Evolutionary conservation across 345 rosid species (phyloP).

Genomic region (Corchorus olitorius): DNA sequence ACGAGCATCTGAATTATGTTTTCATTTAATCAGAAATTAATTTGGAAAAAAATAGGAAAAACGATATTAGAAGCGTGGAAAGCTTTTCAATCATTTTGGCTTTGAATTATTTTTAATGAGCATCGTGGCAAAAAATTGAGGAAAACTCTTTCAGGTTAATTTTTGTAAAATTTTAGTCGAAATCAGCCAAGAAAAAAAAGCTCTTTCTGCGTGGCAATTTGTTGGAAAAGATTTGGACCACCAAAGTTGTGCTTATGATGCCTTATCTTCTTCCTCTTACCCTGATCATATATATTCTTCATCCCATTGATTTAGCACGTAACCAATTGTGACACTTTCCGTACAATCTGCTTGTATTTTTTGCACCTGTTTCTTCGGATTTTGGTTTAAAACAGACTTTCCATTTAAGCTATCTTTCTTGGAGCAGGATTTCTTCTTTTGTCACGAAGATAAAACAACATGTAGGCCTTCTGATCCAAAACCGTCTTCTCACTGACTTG

Average conservation of each 20-base stretch:
- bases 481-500: slow-evolving; percentile 82
- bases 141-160: no score
- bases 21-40: no score
- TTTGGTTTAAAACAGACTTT: slow-evolving; percentile 41
- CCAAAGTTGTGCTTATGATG: slow-evolving; percentile 38
- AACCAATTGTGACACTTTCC: slow-evolving; percentile 51
- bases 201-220: slow-evolving; percentile 51
- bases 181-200: no score
- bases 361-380: slow-evolving; percentile 31
- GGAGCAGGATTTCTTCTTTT: slow-evolving; percentile 50
- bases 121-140: no score
- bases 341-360: slow-evolving; percentile 33
- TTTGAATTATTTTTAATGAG: no score
- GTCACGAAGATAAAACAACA: slow-evolving; percentile 96
- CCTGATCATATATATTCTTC: slow-evolving; percentile 95
- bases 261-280: slow-evolving; percentile 84
- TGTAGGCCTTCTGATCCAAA: slow-evolving; percentile 90
- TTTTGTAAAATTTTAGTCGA: no score
- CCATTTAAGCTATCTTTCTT: slow-evolving; percentile 44
- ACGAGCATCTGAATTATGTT: no score
- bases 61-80: no score
- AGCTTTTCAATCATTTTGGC: no score
- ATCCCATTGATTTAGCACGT: slow-evolving; percentile 92
- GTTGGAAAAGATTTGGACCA: slow-evolving; percentile 83
- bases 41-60: no score